These are phyloP conservation scores for Talaromyces sp. DNA, from an alignment of 2,329 filamentous ascomycete genomes.

Conservation along the genomic window DNA sequence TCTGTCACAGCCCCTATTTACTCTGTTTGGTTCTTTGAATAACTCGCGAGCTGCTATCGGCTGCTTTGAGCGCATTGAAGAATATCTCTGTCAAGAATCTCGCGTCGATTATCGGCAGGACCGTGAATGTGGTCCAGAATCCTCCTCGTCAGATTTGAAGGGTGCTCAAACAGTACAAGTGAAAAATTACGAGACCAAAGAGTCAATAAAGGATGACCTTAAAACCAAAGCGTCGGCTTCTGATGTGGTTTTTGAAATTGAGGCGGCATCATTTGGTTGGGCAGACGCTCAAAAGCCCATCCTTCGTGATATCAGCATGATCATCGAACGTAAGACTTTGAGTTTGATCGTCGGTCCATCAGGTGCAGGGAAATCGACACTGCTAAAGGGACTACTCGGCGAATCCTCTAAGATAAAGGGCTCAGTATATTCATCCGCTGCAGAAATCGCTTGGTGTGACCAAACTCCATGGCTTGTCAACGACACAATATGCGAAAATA, in stretches of 20 bases:
- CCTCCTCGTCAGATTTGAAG: background rate
- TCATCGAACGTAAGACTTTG: conserved; percentile 8
- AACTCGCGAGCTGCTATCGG: conserved; percentile 27
- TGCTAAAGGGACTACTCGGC: conserved; percentile 20
- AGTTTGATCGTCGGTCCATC: conserved; percentile 22
- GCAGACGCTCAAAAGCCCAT: background rate
- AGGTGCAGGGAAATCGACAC: conserved; percentile 20
- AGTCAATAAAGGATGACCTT: background rate
- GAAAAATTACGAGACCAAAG: background rate
- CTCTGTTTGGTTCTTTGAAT: conserved; percentile 31
- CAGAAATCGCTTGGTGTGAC: background rate
- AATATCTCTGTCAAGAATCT: background rate
- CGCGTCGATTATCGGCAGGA: background rate
- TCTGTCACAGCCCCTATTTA: conserved; percentile 32
- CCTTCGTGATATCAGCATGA: background rate
- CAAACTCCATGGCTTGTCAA: conserved; percentile 3
- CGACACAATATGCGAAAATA: background rate
- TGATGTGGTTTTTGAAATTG: background rate
- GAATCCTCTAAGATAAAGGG: background rate
- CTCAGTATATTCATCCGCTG: background rate
- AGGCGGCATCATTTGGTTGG: background rate
- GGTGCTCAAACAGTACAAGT: background rate
- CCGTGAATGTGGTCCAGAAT: background rate
- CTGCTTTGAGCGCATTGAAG: background rate
- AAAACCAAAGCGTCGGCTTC: background rate